These are phyloP conservation scores for Ehretia macrophylla DNA, from an alignment of 257 asterid genomes.

Conservation along the genomic window DNA sequence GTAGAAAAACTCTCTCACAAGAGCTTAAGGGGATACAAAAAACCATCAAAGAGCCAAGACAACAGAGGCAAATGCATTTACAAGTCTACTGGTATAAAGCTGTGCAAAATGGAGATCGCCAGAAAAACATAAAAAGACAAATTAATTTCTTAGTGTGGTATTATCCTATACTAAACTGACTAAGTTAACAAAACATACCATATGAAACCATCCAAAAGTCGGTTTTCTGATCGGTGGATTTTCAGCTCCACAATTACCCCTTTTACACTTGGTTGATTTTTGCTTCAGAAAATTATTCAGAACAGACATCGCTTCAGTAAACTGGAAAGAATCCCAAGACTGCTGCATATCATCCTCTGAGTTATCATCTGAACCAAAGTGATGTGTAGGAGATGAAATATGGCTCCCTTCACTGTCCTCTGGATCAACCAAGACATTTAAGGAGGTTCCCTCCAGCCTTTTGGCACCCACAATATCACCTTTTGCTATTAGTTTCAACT, in stretches of 20 bases:
- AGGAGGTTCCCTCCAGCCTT: slow-evolving; percentile 23
- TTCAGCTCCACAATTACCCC: slow-evolving; percentile 30
- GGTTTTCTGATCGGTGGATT: slow-evolving; percentile 69
- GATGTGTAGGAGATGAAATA: slow-evolving; percentile 38
- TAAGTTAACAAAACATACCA: slow-evolving; percentile 42
- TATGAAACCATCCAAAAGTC: slow-evolving; percentile 82
- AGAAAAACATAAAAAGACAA: background rate
- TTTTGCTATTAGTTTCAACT: slow-evolving; percentile 47
- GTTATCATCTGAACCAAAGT: slow-evolving; percentile 26
- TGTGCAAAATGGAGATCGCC: no score
- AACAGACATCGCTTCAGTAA: slow-evolving; percentile 68
- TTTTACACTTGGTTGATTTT: slow-evolving; percentile 35
- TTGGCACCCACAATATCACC: slow-evolving; percentile 76
- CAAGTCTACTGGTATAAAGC: no score
- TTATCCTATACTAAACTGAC: background rate
- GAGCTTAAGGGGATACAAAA: no score
- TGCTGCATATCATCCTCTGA: slow-evolving; percentile 25
- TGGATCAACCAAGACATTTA: slow-evolving; percentile 17
- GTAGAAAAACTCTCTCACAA: no score
- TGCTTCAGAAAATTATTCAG: slow-evolving; percentile 54
- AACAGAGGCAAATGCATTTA: no score
- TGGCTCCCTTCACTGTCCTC: slow-evolving; percentile 68
- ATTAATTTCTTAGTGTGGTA: no score
- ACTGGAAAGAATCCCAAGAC: slow-evolving; percentile 65
- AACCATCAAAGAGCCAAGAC: no score